Base-by-base conservation (phyloP, 1,284 basidiomycete genomes). In the Leccinum brunneo-olivaceum region DNA sequence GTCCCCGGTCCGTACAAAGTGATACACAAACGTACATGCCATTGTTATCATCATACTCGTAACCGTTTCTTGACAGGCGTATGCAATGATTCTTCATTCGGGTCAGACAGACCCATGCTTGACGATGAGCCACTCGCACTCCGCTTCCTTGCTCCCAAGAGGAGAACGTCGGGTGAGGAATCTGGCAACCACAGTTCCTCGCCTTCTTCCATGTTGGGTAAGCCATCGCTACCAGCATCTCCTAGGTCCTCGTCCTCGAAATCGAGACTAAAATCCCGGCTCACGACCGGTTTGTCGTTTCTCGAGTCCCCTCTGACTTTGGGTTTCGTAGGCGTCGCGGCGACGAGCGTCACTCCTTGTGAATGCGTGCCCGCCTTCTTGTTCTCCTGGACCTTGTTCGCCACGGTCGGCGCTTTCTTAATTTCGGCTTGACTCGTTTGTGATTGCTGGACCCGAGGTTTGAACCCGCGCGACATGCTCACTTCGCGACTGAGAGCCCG, bases 401-500 rank as follows among this genome's bases (percentile, higher is more conserved):
- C 19, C 39, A 44, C 52, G 16, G 34, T 34, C 0, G 28, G 32
- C 15, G 28, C 36, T 41, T 50, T 61, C 3, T 36, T 30, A 12
- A 39, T 4, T 8, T 48, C 42, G 23, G 28, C 2, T 9, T 47
- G 58, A 25, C 38, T 52, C 19, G 43, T 19, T 28, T 50, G 49
- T 5, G 42, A 45, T 20, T 43, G 39, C 34, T 51, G 57, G 19
- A 18, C 11, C 0, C 57, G 60, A 12, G 52, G 53, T 54, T 77
- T 81, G 65, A 86, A 84, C 18, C 65, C 73, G 19, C 79, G 73
- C 11, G 76, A 78, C 84, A 86, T 86, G 61, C 79, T 84, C 50
- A 86, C 70, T 59, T 86, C 83, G 25, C 79, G 70, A 44, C 71
- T 75, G 15, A 84, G 60, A 4, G 71, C 61, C 7, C 72, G 69